These are phyloP conservation scores for Xerocomus brunneocitrinus DNA, from an alignment of 768 basidiomycete genomes.

Conservation along the genomic window DNA sequence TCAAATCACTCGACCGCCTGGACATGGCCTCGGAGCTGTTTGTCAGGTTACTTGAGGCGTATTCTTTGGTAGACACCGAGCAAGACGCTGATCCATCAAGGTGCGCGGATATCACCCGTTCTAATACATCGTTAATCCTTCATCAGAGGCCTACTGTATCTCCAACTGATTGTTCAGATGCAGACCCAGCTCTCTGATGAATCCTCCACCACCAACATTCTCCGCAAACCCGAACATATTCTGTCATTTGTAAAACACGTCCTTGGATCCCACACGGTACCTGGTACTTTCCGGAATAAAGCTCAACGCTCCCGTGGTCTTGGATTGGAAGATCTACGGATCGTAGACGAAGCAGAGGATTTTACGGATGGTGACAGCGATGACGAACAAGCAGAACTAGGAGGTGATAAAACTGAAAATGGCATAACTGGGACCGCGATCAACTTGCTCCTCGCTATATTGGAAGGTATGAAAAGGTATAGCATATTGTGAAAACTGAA, in stretches of 20 bases:
- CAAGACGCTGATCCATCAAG: constrained; percentile 21
- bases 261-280: constrained; percentile 41
- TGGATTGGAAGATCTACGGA: constrained; percentile 34
- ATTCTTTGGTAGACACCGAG: constrained; percentile 37
- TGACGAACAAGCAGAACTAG: constrained; percentile 40
- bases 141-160: constrained; percentile 59
- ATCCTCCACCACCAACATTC: constrained; percentile 51
- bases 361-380: constrained; percentile 55
- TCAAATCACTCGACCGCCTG: constrained; percentile 60
- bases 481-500: background rate
- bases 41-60: constrained; percentile 65
- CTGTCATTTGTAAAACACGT: constrained; percentile 82
- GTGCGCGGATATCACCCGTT: constrained; percentile 8
- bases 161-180: constrained; percentile 82
- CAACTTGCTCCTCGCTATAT: constrained; percentile 73
- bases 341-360: constrained; percentile 33
- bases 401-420: constrained; percentile 42
- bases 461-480: constrained; percentile 61
- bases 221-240: constrained; percentile 61
- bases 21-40: constrained; percentile 75
- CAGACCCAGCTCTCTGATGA: constrained; percentile 61
- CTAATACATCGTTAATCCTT: constrained; percentile 4
- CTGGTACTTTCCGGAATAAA: constrained; percentile 1
- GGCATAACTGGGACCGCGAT: constrained; percentile 76
- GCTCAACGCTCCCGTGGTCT: constrained; percentile 17